These are phyloP conservation scores for Rhodotorula toruloides DNA, from an alignment of 768 basidiomycete genomes.

Conservation along the genomic window DNA sequence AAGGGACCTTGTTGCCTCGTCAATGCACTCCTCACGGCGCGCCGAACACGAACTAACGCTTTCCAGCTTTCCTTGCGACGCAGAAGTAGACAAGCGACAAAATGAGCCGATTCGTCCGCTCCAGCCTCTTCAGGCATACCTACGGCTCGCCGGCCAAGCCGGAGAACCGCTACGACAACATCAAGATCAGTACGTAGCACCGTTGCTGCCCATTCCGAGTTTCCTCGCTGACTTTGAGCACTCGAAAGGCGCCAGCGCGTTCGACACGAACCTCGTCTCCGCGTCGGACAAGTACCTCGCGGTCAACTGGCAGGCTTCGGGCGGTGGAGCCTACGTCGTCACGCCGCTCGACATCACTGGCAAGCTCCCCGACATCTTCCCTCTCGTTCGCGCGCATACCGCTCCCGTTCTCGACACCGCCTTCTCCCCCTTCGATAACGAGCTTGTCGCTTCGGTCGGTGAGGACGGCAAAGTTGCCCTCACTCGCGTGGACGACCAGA, in stretches of 20 bases:
- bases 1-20: too few species aligned
- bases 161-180: slow-evolving; percentile 33
- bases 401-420: slow-evolving; percentile 79
- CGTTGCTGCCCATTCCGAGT: not conserved
- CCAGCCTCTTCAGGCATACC: not conserved
- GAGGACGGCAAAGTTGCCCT: slow-evolving; percentile 92
- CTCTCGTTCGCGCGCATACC: slow-evolving; percentile 70
- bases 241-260: slow-evolving; percentile 49
- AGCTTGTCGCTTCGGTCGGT: slow-evolving; percentile 79
- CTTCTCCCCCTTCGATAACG: slow-evolving; percentile 92
- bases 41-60: too few species aligned
- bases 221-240: not conserved
- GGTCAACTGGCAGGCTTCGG: slow-evolving; percentile 81
- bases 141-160: slow-evolving; percentile 24
- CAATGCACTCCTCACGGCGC: too few species aligned
- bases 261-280: slow-evolving; percentile 90
- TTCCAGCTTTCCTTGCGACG: too few species aligned
- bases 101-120: slow-evolving; percentile 1
- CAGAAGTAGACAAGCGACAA: too few species aligned
- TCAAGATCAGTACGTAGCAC: slow-evolving; percentile 32
- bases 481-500: slow-evolving; percentile 71
- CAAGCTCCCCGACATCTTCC: slow-evolving; percentile 78
- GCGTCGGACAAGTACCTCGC: slow-evolving; percentile 84
- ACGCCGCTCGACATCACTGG: slow-evolving; percentile 62
- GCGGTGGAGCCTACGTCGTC: slow-evolving; percentile 91